Base-by-base conservation (phyloP, 352 stramenopile genomes). In the Phytophthora chlamydospora region DNA sequence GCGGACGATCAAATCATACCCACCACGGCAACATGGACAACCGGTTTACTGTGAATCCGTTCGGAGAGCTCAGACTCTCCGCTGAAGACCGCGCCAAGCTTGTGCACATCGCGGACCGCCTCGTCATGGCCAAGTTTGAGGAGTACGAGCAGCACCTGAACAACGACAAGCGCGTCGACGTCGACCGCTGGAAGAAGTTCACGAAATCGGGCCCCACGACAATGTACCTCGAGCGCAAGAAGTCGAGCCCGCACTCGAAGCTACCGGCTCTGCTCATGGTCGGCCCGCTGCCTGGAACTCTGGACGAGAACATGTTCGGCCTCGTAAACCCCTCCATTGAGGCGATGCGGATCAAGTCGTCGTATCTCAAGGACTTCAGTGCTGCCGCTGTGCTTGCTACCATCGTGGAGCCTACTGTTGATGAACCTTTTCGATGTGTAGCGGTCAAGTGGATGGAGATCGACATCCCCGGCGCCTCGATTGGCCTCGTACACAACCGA, bases 291-390 rank as follows among this genome's bases (percentile, higher is more conserved):
- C 44, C 44, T 1, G 70, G 67, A 0, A 60, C 51, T n/a, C 39
- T 82, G 19, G 59, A 80, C 32, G 70, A 82, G 13, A 62, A 66
- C 46, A 73, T 82, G 71, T 80, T 76, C 42, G 73, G 73, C 7
- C 29, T 72, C 4, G 46, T 80, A n/a, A 62, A 31, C 27, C 58
- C 70, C 10, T 74, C 63, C 2, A 27, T 65, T 0, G 60, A 80
- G 12, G 16, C 56, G 1, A 70, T 62, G 67, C 51, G 53, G 3
- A 68, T 64, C 29, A 67, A 67, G 31, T 40, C 51, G 1, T 67
- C 59, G 19, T 67, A 67, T 13, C 59, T 67, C 0, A 51, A 57
- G 3, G 59, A 62, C 32, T 56, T 67, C 13, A 67, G 38, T 27
- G 70, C 75, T 56, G 67, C 72, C 21, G 73, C 71, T 0, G 60